Evolutionary conservation across 108 stramenopile species (phyloP).

Genomic region (Fragilariopsis cylindrus): DNA sequence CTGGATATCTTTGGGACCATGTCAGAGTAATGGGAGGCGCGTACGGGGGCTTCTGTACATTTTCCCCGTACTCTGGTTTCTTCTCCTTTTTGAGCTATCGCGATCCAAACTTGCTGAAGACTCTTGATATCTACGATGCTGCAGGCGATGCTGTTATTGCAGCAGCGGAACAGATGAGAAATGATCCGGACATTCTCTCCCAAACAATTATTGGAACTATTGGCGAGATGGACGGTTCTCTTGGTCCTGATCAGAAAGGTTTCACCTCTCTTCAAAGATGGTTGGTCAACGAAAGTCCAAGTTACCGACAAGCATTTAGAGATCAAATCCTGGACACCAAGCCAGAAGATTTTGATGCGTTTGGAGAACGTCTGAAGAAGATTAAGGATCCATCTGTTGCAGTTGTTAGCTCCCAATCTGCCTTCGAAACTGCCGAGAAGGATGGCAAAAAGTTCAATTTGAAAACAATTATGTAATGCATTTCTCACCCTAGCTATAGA

Average conservation of each 20-base stretch:
- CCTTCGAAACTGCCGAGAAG: conserved; percentile 83
- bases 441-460: conserved; percentile 70
- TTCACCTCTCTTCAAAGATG: conserved; percentile 72
- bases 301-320: conserved; percentile 82
- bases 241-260: conserved; percentile 89
- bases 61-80: conserved; percentile 75
- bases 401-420: conserved; percentile 87
- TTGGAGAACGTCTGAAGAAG: conserved; percentile 79
- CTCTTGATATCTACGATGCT: conserved; percentile 92
- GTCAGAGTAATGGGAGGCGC: conserved; percentile 97
- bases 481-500: background rate
- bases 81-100: conserved; percentile 93
- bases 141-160: conserved; percentile 80
- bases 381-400: conserved; percentile 84
- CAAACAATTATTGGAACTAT: conserved; percentile 91
- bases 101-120: conserved; percentile 93
- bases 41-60: conserved; percentile 95
- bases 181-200: conserved; percentile 76
- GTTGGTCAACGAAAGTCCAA: conserved; percentile 80
- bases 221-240: conserved; percentile 94
- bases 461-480: conserved; percentile 52
- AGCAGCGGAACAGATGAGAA: conserved; percentile 78
- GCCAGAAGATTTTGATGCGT: conserved; percentile 84
- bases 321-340: conserved; percentile 90
- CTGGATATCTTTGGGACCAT: conserved; percentile 93